phyloP scores from a whole-genome alignment of 139 green algal species.

The Chlamydomonas sphaeroides region DNA sequence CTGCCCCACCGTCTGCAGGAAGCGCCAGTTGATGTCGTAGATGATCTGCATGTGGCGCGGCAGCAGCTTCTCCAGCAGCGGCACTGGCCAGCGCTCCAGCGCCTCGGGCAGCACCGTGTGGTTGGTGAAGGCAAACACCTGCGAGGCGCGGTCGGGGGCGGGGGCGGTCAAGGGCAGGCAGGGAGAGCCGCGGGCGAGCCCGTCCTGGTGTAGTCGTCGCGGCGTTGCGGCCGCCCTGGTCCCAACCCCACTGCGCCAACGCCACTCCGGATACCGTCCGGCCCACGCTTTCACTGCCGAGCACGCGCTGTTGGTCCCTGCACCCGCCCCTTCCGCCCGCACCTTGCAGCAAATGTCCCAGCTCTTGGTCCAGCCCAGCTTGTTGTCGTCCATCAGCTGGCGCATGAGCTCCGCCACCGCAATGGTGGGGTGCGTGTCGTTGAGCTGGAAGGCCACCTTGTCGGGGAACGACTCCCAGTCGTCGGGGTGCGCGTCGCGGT shows the following conservation, averaged over 20 bases:
- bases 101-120: slow-evolving; percentile 99
- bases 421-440: slow-evolving; percentile 98
- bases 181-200: neutral
- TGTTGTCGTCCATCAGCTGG: slow-evolving; percentile 95
- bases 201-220: neutral
- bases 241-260: too few species aligned
- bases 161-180: neutral
- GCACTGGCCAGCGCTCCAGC: slow-evolving; percentile 95
- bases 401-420: slow-evolving; percentile 97
- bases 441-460: slow-evolving; percentile 97
- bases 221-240: too few species aligned
- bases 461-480: slow-evolving; percentile 80
- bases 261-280: too few species aligned
- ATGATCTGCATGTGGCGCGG: slow-evolving; percentile 99
- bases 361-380: slow-evolving; percentile 91
- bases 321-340: neutral
- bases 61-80: slow-evolving; percentile 95
- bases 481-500: slow-evolving; percentile 73
- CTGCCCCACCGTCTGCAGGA: slow-evolving; percentile 82
- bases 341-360: slow-evolving; percentile 89
- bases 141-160: neutral
- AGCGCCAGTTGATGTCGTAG: slow-evolving; percentile 99
- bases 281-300: too few species aligned
- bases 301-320: too few species aligned
- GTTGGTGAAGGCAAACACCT: slow-evolving; percentile 98